These are phyloP conservation scores for Heliosperma pusillum DNA, from an alignment of 148 eudicot species.

Conservation along the genomic window DNA sequence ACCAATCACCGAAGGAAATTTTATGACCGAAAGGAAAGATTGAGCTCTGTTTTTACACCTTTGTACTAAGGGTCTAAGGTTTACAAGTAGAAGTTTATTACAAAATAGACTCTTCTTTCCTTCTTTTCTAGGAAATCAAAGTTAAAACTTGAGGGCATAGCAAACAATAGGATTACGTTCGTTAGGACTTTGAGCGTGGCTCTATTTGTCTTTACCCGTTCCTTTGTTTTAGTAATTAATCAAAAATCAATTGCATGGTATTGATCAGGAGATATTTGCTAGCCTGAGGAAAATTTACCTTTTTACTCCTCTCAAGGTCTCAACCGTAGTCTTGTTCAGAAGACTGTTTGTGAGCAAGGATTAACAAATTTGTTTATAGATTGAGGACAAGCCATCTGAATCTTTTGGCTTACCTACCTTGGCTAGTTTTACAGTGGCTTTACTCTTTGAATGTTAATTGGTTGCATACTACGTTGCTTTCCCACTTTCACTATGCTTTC, in stretches of 20 bases:
- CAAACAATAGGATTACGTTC: background rate
- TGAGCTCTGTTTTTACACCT: background rate
- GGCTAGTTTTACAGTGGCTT: background rate
- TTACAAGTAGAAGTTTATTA: background rate
- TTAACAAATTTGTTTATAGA: background rate
- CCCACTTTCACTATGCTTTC: background rate
- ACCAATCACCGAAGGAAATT: background rate
- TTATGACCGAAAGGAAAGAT: background rate
- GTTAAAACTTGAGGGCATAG: background rate
- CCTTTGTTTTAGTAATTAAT: background rate
- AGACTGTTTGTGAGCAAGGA: background rate
- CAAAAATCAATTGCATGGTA: background rate
- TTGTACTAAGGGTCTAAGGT: background rate
- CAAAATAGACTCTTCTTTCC: background rate
- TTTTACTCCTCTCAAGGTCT: background rate
- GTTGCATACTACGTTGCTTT: background rate
- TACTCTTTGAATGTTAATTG: background rate
- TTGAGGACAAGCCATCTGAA: background rate
- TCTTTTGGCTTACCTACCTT: background rate
- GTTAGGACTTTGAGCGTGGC: background rate
- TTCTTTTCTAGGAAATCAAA: background rate
- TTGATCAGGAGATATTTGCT: background rate
- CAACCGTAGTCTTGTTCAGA: background rate
- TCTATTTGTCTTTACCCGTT: background rate
- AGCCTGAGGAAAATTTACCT: background rate